Conservation (phyloP, 2,329 filamentous ascomycete species). For the Fusarium piperis region DNA sequence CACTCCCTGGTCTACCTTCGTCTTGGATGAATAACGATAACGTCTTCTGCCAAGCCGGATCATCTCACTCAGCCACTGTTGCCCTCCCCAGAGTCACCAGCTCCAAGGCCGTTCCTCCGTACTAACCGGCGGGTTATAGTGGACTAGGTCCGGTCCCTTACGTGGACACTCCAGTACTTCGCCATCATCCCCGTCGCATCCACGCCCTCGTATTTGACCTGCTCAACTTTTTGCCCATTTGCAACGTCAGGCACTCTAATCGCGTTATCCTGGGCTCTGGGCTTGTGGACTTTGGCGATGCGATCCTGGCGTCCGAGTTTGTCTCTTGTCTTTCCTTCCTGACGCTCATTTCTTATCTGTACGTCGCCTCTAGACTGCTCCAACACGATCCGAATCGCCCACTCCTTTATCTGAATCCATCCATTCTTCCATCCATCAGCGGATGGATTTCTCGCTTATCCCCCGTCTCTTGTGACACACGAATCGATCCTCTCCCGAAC, state of each 20-base stretch:
- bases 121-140: constrained; percentile 34
- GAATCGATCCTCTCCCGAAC: constrained; percentile 8
- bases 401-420: constrained; percentile 24
- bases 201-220: constrained; percentile 18
- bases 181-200: constrained; percentile 37
- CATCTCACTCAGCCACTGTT: constrained; percentile 33
- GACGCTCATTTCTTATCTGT: constrained; percentile 38
- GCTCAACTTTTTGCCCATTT: constrained; percentile 20
- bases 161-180: constrained; percentile 39
- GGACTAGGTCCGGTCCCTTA: constrained; percentile 35
- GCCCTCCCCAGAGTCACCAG: constrained; percentile 13
- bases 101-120: constrained; percentile 19
- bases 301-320: constrained; percentile 32
- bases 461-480: constrained; percentile 12
- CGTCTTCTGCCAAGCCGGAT: constrained; percentile 29
- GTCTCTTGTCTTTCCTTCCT: constrained; percentile 39
- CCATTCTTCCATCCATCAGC: constrained; percentile 4
- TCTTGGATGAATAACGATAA: neutral
- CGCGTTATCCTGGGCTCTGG: constrained; percentile 1
- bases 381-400: constrained; percentile 21
- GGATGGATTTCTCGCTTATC: constrained; percentile 24
- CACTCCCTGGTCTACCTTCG: neutral
- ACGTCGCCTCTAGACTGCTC: constrained; percentile 16
- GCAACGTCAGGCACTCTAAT: constrained; percentile 9
- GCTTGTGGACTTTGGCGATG: constrained; percentile 33